Evolutionary conservation across 495 filamentous ascomycete genomes (phyloP), one percentile per base, ranked within the genome.

Genomic region (Tuber indicum): DNA sequence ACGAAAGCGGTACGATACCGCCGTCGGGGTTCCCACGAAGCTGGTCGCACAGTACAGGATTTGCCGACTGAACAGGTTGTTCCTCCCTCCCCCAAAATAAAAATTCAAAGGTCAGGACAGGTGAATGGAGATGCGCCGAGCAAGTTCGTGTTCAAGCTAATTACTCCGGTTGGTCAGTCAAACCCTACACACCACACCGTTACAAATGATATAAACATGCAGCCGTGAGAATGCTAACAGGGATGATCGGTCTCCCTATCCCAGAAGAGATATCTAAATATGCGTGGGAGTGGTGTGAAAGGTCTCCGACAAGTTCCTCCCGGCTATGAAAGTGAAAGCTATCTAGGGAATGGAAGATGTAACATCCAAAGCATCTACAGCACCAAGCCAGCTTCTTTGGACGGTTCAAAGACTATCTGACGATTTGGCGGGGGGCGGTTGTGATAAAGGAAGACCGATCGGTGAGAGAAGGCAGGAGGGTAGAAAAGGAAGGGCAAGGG

Each of bases 151-250:
- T 73, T 41, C 74, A 72, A 80, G 41, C 77, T 79, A 76, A 71
- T 76, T 72, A 26, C 39, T 80, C 78, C 74, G 77, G 78, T 80
- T 80, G 78, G 78, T 76, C 74, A 80, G 75, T 47, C 73, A 76
- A 66, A 32, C 58, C 32, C 5, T 17, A 36, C 58, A 66, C 58
- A 66, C 26, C 58, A 66, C 58, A 66, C 58, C 58, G 26, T 66
- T 66, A 36, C 58, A 66, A 66, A 66, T 66, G 58, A 66, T 32
- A 66, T 66, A 66, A 66, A 66, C 58, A 66, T 66, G 58, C 58
- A 66, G 58, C 58, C n/a, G 58, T 36, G 58, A 66, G 58, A 36
- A 66, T 66, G 10, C 10, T 12, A 66, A 36, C 58, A 66, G 58
- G 58, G 58, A 66, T 66, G 58, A 66, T 36, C 58, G 16, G 26